Percentiles rank a stretch among this genome's conserved stretches.
Conservation (phyloP, 2,329 filamentous ascomycete species). For the Colletotrichum cuscutae region DNA sequence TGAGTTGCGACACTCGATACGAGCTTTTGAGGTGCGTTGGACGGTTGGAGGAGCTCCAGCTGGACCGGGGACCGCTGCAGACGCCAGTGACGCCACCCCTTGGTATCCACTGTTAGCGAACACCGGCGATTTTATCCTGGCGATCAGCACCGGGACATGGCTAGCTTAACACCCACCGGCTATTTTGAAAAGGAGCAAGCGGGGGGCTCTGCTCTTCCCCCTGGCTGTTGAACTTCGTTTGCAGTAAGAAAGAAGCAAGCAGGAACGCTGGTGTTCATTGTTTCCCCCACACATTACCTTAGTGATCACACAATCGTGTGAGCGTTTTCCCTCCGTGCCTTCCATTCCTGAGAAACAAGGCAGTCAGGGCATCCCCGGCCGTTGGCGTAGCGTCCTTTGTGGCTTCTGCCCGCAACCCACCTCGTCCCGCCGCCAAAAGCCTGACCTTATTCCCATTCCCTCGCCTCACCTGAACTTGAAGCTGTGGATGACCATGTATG, state of each 20-base stretch:
- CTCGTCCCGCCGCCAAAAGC: background rate
- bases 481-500: background rate
- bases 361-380: background rate
- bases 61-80: conserved; percentile 27
- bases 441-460: background rate
- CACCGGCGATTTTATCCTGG: background rate
- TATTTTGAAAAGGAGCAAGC: conserved; percentile 14
- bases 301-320: background rate
- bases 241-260: conserved; percentile 3
- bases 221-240: background rate
- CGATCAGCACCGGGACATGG: conserved; percentile 24
- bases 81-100: conserved; percentile 12
- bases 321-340: background rate
- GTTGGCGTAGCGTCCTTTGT: conserved; percentile 1
- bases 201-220: background rate
- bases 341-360: background rate
- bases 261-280: background rate
- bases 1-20: conserved; percentile 14
- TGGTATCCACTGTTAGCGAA: conserved; percentile 23
- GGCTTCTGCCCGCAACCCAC: background rate
- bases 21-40: conserved; percentile 9
- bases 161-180: conserved; percentile 10
- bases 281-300: background rate
- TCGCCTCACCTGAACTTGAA: conserved; percentile 31
- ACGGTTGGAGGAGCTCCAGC: background rate